These are phyloP conservation scores for Saturnispora zaruensis DNA, from an alignment of 805 yeast species.

Conservation along the genomic window DNA sequence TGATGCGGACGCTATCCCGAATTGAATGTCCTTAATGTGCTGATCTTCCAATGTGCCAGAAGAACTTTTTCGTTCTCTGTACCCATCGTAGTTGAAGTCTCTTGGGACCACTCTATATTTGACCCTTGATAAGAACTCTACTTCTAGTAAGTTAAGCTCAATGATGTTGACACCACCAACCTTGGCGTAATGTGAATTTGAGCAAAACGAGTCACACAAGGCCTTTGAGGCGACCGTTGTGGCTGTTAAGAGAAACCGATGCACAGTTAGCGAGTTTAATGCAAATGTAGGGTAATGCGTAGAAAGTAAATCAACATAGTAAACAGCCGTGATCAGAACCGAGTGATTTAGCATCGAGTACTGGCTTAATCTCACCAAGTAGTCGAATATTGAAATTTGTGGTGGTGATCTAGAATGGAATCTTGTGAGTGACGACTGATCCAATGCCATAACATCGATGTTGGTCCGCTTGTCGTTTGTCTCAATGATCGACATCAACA, in stretches of 20 bases:
- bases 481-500: conserved; percentile 66
- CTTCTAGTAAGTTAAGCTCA: conserved; percentile 80
- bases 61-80: conserved; percentile 19
- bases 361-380: conserved; percentile 65
- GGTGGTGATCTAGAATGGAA: conserved; percentile 95
- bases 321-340: conserved; percentile 72
- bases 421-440: conserved; percentile 53
- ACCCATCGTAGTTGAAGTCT: conserved; percentile 31
- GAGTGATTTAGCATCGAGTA: conserved; percentile 83
- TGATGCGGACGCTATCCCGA: conserved; percentile 27
- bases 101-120: conserved; percentile 68
- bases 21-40: conserved; percentile 17
- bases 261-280: conserved; percentile 86
- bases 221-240: conserved; percentile 88
- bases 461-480: conserved; percentile 50
- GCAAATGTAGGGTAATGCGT: conserved; percentile 73
- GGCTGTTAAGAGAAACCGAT: conserved; percentile 81
- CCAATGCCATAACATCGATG: conserved; percentile 26
- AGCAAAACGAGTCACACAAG: conserved; percentile 86
- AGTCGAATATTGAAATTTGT: conserved; percentile 68
- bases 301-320: conserved; percentile 80
- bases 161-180: conserved; percentile 87
- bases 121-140: conserved; percentile 75
- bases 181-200: conserved; percentile 87
- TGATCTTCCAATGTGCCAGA: conserved; percentile 18